Conservation (phyloP, 2,329 filamentous ascomycete species). For the Onygenales sp. region DNA sequence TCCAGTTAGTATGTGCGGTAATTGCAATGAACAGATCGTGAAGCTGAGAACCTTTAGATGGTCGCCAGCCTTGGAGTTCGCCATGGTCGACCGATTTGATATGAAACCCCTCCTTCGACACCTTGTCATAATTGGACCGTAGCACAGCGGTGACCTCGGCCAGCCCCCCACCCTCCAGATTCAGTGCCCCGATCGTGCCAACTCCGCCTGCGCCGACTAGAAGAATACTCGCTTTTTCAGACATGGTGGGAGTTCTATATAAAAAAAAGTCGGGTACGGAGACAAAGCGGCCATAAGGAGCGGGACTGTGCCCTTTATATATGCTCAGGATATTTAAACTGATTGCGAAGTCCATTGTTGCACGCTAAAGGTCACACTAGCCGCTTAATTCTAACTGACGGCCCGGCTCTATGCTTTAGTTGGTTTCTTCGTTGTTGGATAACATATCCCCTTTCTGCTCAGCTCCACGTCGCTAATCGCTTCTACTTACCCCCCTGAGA, state of each 20-base stretch:
- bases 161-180: background rate
- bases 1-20: background rate
- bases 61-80: background rate
- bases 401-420: background rate
- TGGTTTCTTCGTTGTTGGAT: background rate
- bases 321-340: background rate
- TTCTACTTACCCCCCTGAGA: background rate
- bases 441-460: background rate
- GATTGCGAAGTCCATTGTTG: no score
- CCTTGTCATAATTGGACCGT: background rate
- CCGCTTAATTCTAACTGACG: no score
- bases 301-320: background rate
- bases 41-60: background rate
- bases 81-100: slow-evolving; percentile 1
- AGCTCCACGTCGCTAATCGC: background rate
- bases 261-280: no score
- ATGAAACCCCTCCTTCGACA: background rate
- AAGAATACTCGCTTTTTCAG: background rate
- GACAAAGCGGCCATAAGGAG: background rate
- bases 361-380: no score
- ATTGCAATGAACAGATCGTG: background rate
- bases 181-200: background rate
- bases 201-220: background rate
- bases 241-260: background rate
- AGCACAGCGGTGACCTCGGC: background rate